phyloP scores from a whole-genome alignment of 257 asterid genomes.

The Solanum appendiculatum region DNA sequence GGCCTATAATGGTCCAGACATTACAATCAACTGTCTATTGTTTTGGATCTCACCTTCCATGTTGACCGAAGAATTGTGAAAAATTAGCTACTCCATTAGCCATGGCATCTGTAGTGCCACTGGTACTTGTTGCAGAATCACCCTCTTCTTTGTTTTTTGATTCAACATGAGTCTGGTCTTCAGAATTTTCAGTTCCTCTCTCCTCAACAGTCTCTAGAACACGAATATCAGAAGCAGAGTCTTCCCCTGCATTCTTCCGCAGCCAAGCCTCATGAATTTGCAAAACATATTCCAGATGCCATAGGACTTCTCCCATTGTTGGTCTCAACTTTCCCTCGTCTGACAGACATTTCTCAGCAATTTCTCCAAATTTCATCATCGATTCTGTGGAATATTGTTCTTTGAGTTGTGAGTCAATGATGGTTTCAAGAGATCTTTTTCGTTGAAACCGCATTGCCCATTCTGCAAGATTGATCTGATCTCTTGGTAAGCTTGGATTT shows the following conservation, averaged over 20 bases:
- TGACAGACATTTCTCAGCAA: constrained; percentile 76
- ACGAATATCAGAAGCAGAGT: constrained; percentile 9
- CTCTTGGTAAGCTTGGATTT: constrained; percentile 64
- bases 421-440: constrained; percentile 44
- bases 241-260: constrained; percentile 25
- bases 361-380: constrained; percentile 51
- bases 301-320: constrained; percentile 79
- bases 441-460: constrained; percentile 79
- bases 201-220: constrained; percentile 17
- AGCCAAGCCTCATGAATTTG: constrained; percentile 80
- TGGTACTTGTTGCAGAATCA: not conserved
- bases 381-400: constrained; percentile 50
- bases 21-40: not conserved
- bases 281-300: constrained; percentile 73
- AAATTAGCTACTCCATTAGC: constrained; percentile 32
- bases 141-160: not conserved
- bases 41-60: constrained; percentile 29
- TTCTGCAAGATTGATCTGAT: constrained; percentile 80
- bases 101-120: constrained; percentile 8
- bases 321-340: constrained; percentile 80
- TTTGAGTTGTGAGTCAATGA: constrained; percentile 40
- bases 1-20: not conserved
- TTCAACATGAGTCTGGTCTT: not conserved
- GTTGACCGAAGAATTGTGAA: constrained; percentile 27
- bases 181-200: constrained; percentile 12